phyloP scores from a whole-genome alignment of 2,329 filamentous ascomycete genomes.

The Fusarium subglutinans region DNA sequence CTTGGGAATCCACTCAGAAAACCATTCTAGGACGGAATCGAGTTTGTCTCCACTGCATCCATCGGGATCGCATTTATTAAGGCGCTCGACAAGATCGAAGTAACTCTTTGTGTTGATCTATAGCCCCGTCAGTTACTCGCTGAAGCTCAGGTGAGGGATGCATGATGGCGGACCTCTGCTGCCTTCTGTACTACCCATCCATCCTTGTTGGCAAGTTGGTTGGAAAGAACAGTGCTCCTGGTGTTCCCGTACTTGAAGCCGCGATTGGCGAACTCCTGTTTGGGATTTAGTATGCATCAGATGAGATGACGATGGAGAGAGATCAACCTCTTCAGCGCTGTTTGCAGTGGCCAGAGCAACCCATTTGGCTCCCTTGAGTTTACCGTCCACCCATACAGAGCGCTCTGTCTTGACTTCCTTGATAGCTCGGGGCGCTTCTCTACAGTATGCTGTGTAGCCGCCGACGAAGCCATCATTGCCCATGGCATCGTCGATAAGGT shows the following conservation, averaged over 20 bases:
- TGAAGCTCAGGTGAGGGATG: accelerated
- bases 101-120: constrained; percentile 16
- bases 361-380: constrained; percentile 3
- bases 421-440: not conserved
- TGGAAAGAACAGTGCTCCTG: not conserved
- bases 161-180: not conserved
- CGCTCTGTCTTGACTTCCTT: constrained; percentile 7
- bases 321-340: not conserved
- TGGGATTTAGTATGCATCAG: not conserved
- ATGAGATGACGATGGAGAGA: too few relatives aligned
- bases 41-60: not conserved
- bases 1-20: constrained; percentile 15
- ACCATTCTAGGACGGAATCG: constrained; percentile 2
- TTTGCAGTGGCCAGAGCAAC: not conserved
- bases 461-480: constrained; percentile 3
- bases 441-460: constrained; percentile 8
- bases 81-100: not conserved
- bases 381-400: constrained; percentile 15
- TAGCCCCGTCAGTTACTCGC: not conserved
- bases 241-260: constrained; percentile 9
- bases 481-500: constrained; percentile 8
- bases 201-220: constrained; percentile 21
- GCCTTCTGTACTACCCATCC: constrained; percentile 23
- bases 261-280: not conserved
- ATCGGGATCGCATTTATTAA: not conserved